Evolutionary conservation across 2,329 filamentous ascomycete species (phyloP), one percentile per base, ranked within the genome.

Genomic region (Neofusicoccum umdonicola): DNA sequence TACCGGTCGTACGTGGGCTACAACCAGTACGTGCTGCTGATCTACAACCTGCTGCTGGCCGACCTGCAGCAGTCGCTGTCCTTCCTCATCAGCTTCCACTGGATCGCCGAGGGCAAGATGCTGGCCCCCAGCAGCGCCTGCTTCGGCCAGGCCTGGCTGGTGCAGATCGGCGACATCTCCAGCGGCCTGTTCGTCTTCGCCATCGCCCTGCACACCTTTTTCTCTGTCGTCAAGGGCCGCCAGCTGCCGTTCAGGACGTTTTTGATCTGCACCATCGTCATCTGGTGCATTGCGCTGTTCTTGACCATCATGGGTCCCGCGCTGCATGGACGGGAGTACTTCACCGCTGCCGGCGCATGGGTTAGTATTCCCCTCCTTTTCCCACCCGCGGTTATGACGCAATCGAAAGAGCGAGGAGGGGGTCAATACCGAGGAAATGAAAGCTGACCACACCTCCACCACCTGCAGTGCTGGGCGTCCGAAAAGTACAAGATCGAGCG

Each of bases 11-110:
- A 82, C 65, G 82, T 84, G 62, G 81, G 82, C 66, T 81, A 83
- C 72, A 85, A 85, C 67, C 82, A 85, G 72, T 84, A 83, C 63
- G 74, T 85, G n/a, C 71, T 84, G 44, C 77, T 85, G 27, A 84
- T 84, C 58, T 84, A 82, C 71, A 84, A 84, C 64, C 76, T 85
- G 13, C 73, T 84, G 2, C 66, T 85, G 45, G 83, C 82, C 5
- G 83, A 85, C 74, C 75, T 85, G n/a, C 80, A 81, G 67, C 82
- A 84, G 70, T 79, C 82, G 0, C 72, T 83, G 19, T 81, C 80
- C 0, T 84, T 84, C 67, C 70, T 81, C 3, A 76, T 85, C 60
- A 82, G 80, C 39, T 68, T 82, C 45, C 77, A 82, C 66, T 85
- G 81, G 80, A 74, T 83, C 9, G 67, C 71, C 1, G 68, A 77